These are phyloP conservation scores for Buddleja alternifolia DNA, from an alignment of 257 asterid genomes.

Conservation along the genomic window DNA sequence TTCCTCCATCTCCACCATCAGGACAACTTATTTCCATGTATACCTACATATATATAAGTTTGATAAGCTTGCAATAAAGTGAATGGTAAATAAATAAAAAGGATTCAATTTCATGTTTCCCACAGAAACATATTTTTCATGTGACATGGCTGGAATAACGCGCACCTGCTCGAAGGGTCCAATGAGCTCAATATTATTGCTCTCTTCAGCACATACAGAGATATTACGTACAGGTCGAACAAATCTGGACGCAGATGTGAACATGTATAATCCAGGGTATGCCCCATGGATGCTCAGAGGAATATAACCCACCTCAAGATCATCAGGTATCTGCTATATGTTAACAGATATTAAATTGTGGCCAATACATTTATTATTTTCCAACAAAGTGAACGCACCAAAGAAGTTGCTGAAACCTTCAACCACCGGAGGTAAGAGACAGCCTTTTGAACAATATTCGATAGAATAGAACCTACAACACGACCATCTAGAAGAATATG, in stretches of 20 bases:
- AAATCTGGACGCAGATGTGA: conserved; percentile 91
- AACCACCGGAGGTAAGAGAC: conserved; percentile 71
- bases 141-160: conserved; percentile 13
- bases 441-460: conserved; percentile 64
- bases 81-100: conserved; percentile 4
- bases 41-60: conserved; percentile 54
- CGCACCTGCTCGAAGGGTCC: conserved; percentile 94
- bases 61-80: conserved; percentile 28
- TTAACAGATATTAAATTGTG: conserved; percentile 15
- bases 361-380: not conserved
- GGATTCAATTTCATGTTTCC: conserved; percentile 22
- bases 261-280: conserved; percentile 85
- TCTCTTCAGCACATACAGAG: conserved; percentile 59
- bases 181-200: conserved; percentile 74
- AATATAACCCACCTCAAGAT: conserved; percentile 95
- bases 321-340: conserved; percentile 76
- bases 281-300: conserved; percentile 95
- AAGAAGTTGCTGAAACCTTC: conserved; percentile 67
- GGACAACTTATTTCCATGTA: conserved; percentile 98
- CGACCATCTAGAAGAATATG: conserved; percentile 93
- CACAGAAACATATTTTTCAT: conserved; percentile 20
- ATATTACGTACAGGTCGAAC: conserved; percentile 86
- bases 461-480: conserved; percentile 74
- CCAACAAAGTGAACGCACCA: conserved; percentile 45
- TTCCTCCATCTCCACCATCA: conserved; percentile 94